These are phyloP conservation scores for Myriangium duriaei DNA, from an alignment of 2,329 filamentous ascomycete species.

Conservation along the genomic window DNA sequence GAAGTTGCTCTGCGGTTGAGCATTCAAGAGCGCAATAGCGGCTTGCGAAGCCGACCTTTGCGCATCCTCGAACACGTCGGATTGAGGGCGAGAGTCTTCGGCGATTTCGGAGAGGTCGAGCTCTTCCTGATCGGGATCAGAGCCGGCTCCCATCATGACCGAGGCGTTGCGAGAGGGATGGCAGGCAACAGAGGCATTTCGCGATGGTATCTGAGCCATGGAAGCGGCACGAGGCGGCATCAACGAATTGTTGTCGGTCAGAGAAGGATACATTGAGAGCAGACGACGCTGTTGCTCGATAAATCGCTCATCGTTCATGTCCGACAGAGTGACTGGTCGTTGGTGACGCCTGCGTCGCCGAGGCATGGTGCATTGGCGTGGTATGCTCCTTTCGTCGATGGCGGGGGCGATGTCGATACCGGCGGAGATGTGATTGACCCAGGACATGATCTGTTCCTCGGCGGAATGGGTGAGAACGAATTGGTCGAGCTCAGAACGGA, in stretches of 20 bases:
- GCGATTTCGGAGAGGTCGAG: constrained; percentile 22
- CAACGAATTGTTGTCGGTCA: background rate
- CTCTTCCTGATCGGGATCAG: constrained; percentile 23
- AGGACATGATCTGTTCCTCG: constrained; percentile 52
- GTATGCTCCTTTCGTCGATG: constrained; percentile 52
- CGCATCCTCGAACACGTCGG: background rate
- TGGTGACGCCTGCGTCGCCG: constrained; percentile 25
- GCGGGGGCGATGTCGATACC: constrained; percentile 59
- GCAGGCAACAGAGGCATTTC: background rate
- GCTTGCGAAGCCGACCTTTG: constrained; percentile 4
- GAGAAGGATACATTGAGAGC: constrained; percentile 31
- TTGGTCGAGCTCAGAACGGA: constrained; percentile 62
- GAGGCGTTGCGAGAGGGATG: constrained; percentile 1
- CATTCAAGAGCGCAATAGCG: constrained; percentile 4
- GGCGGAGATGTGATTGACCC: constrained; percentile 58
- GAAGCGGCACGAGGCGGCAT: constrained; percentile 7
- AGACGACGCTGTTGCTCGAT: constrained; percentile 37
- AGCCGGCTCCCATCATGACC: background rate
- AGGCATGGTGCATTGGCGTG: constrained; percentile 35
- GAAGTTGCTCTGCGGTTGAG: constrained; percentile 20
- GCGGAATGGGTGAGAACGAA: constrained; percentile 56
- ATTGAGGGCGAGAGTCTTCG: constrained; percentile 16
- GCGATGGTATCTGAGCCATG: background rate
- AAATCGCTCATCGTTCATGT: constrained; percentile 24
- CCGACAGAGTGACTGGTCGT: constrained; percentile 18